These are phyloP conservation scores for Nicotiana knightiana DNA, from an alignment of 257 asterid species.

Conservation along the genomic window DNA sequence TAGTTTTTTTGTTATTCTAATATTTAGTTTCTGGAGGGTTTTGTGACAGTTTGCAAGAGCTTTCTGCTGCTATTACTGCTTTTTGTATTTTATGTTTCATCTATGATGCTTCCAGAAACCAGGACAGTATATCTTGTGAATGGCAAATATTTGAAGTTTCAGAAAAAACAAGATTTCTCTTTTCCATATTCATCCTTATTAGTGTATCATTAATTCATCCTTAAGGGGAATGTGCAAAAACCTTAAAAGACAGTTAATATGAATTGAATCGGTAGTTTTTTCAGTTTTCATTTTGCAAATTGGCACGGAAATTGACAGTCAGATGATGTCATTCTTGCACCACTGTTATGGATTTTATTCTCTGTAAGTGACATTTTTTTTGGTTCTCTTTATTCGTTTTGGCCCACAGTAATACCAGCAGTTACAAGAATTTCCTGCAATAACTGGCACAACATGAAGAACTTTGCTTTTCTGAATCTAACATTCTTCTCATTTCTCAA, in stretches of 20 bases:
- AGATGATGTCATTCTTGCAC: background rate
- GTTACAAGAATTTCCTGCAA: constrained; percentile 35
- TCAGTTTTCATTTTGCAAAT: background rate
- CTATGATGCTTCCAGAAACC: too few species aligned
- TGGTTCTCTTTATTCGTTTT: too few species aligned
- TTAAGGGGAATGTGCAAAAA: too few species aligned
- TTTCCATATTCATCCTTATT: too few species aligned
- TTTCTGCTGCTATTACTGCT: background rate
- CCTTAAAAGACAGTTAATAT: too few species aligned
- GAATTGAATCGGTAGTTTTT: background rate
- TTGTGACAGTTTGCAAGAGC: too few species aligned
- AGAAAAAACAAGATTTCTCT: too few species aligned
- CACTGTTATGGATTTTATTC: background rate
- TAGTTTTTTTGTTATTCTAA: too few species aligned
- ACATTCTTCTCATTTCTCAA: constrained; percentile 25
- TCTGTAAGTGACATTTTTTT: background rate
- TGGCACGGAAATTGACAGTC: background rate
- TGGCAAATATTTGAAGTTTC: too few species aligned
- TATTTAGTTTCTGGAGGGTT: too few species aligned
- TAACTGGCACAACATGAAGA: constrained; percentile 27
- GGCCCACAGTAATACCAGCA: constrained; percentile 8
- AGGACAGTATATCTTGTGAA: too few species aligned
- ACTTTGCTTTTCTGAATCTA: constrained; percentile 17
- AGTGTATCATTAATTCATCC: too few species aligned
- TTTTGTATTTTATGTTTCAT: background rate